These are phyloP conservation scores for Pyronema omphalodes DNA, from an alignment of 495 filamentous ascomycete species.

Conservation along the genomic window DNA sequence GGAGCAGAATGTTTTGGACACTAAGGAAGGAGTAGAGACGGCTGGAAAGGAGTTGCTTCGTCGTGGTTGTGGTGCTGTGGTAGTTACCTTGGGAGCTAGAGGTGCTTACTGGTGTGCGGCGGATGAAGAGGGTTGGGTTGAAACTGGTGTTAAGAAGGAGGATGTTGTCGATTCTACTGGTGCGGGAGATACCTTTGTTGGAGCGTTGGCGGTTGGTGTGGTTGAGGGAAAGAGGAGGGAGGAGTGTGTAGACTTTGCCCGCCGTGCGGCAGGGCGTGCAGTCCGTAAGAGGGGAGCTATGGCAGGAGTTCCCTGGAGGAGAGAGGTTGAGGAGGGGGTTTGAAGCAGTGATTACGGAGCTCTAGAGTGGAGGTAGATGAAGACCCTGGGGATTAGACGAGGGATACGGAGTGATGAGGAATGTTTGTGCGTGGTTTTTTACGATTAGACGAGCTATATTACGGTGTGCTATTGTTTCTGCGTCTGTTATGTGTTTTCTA, in stretches of 20 bases:
- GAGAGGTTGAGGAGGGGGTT: constrained; percentile 39
- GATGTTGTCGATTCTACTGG: constrained; percentile 84
- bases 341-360: too few species aligned
- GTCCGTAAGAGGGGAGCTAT: constrained; percentile 69
- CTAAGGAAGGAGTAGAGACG: constrained; percentile 29
- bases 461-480: too few species aligned
- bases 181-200: constrained; percentile 89
- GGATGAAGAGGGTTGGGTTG: constrained; percentile 29
- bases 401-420: too few species aligned
- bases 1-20: constrained; percentile 31
- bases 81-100: constrained; percentile 66
- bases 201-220: constrained; percentile 58
- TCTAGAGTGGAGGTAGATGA: too few species aligned
- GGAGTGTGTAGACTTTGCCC: constrained; percentile 48
- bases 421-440: too few species aligned
- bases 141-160: constrained; percentile 32
- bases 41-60: constrained; percentile 37
- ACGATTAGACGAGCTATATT: too few species aligned
- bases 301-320: constrained; percentile 70
- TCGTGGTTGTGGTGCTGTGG: constrained; percentile 52
- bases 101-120: constrained; percentile 42
- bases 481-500: too few species aligned
- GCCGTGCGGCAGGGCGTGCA: constrained; percentile 52
- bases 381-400: too few species aligned
- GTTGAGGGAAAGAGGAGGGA: constrained; percentile 31